Percentiles rank a stretch among this genome's conserved stretches.
phyloP scores from a whole-genome alignment of 2,329 filamentous ascomycete species.

The Phoma sp. region DNA sequence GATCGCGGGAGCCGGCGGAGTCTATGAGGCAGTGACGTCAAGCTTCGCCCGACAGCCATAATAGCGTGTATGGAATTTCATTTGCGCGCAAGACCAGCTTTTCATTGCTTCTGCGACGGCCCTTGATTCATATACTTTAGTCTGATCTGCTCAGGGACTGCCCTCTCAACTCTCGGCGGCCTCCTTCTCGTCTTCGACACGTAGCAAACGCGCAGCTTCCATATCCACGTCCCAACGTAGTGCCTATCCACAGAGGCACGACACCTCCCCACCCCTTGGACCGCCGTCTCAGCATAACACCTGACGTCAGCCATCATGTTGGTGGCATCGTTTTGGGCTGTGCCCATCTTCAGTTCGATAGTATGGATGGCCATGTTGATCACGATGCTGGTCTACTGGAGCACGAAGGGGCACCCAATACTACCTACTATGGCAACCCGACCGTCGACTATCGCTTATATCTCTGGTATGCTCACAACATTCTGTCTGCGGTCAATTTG shows the following conservation, averaged over 20 bases:
- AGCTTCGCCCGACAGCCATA: slow-evolving; percentile 10
- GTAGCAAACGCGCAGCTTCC: slow-evolving; percentile 3
- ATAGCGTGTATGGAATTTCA: slow-evolving; percentile 19
- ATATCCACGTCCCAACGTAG: not conserved
- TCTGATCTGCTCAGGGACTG: slow-evolving; percentile 9
- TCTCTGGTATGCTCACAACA: slow-evolving; percentile 60
- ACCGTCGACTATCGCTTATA: slow-evolving; percentile 75
- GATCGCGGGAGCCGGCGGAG: slow-evolving; percentile 17
- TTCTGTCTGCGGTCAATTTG: no score
- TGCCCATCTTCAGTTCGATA: slow-evolving; percentile 71
- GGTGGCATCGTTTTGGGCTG: slow-evolving; percentile 61
- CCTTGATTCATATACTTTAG: slow-evolving; percentile 3
- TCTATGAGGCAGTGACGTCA: slow-evolving; percentile 13
- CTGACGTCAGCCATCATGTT: slow-evolving; percentile 33
- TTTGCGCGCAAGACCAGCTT: slow-evolving; percentile 11
- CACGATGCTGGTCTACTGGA: slow-evolving; percentile 74
- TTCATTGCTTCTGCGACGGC: slow-evolving; percentile 12
- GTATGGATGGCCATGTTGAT: slow-evolving; percentile 66
- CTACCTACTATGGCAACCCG: slow-evolving; percentile 66
- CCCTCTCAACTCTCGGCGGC: not conserved
- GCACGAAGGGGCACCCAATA: slow-evolving; percentile 60
- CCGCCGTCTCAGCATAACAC: not conserved
- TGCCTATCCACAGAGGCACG: not conserved
- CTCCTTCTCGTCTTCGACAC: slow-evolving; percentile 1
- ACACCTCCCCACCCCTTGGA: not conserved